These are phyloP conservation scores for Prinsepia uniflora DNA, from an alignment of 306 rosid genomes.

Conservation along the genomic window DNA sequence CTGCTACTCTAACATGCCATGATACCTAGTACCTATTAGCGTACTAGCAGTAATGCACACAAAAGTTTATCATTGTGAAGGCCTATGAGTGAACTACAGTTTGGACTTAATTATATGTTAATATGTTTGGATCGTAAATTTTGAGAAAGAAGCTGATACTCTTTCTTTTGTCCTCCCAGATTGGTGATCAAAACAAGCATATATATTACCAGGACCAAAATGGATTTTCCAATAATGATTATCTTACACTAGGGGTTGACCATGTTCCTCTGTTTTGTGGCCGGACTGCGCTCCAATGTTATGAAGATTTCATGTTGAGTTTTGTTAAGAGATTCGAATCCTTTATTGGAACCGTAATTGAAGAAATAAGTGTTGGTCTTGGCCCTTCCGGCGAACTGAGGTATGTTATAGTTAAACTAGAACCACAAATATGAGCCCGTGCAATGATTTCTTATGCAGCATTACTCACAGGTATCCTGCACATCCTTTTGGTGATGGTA, in stretches of 20 bases:
- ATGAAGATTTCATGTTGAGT: constrained; percentile 31
- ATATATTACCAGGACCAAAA: constrained; percentile 39
- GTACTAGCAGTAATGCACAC: background rate
- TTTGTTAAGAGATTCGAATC: constrained; percentile 33
- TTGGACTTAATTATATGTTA: background rate
- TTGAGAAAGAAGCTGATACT: constrained; percentile 8
- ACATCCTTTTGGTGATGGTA: constrained; percentile 37
- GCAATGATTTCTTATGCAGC: constrained; percentile 5
- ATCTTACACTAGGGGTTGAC: constrained; percentile 43
- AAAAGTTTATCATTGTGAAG: background rate
- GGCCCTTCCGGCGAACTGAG: constrained; percentile 40
- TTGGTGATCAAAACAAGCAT: constrained; percentile 34
- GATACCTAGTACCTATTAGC: background rate
- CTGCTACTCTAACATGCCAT: background rate
- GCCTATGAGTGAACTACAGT: background rate
- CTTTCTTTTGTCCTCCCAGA: constrained; percentile 16
- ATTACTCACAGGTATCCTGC: constrained; percentile 36
- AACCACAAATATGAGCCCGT: constrained; percentile 8
- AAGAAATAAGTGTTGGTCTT: constrained; percentile 38
- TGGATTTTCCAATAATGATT: constrained; percentile 32
- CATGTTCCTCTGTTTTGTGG: constrained; percentile 35
- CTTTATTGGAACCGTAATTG: constrained; percentile 28
- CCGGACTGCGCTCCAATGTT: constrained; percentile 40
- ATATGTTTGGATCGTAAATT: background rate
- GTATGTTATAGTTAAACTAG: constrained; percentile 22